phyloP scores from a whole-genome alignment of 2,329 filamentous ascomycete species.

The Thelonectria discophora region DNA sequence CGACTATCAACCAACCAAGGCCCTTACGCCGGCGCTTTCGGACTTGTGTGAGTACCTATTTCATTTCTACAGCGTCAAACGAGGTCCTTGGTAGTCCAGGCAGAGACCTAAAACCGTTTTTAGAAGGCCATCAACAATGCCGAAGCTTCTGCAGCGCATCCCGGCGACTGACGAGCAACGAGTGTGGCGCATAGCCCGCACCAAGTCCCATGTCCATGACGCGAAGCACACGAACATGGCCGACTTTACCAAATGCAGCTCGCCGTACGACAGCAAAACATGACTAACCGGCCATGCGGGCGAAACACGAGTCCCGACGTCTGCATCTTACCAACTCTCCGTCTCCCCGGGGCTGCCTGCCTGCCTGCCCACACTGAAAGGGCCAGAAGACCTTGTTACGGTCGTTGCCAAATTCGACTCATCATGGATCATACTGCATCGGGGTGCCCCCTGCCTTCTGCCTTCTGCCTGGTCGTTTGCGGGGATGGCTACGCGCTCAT shows the following conservation, averaged over 20 bases:
- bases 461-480: neutral
- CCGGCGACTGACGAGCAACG: neutral
- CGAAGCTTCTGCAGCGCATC: neutral
- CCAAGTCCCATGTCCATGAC: neutral
- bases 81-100: neutral
- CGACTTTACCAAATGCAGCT: slow-evolving; percentile 34
- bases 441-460: too few relatives aligned
- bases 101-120: neutral
- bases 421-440: slow-evolving; percentile 16
- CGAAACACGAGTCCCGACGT: neutral
- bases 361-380: neutral
- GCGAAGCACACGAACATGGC: slow-evolving; percentile 1
- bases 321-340: slow-evolving; percentile 1
- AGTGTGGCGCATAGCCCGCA: neutral
- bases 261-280: slow-evolving; percentile 24
- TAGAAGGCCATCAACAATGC: neutral
- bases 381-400: neutral
- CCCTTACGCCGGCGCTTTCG: too few relatives aligned
- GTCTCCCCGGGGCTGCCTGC: neutral
- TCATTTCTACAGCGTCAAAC: too few relatives aligned
- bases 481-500: slow-evolving; percentile 1
- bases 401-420: slow-evolving; percentile 1
- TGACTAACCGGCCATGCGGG: slow-evolving; percentile 20
- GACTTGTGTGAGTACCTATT: too few relatives aligned
- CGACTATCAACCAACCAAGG: too few relatives aligned